Base-by-base conservation (phyloP, 1,284 basidiomycete genomes). In the Hortiboletus rubellus region DNA sequence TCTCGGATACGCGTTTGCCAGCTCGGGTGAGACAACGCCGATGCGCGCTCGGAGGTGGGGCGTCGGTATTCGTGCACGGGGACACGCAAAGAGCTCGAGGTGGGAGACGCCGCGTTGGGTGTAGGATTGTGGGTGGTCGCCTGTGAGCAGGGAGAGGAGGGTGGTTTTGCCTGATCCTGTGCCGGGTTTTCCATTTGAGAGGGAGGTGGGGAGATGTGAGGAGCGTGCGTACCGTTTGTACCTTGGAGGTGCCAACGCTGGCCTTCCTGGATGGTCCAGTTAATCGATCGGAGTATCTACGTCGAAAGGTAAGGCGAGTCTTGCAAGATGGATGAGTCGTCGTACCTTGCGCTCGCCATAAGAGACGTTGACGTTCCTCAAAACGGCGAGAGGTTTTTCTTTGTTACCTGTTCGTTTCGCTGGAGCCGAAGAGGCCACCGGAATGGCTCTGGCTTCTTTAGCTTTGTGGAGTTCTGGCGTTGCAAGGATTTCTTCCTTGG, bases 101-200 rank as follows among this genome's bases (percentile, higher is more conserved):
- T 89, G 76, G 24, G 79, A 74, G 9, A 79, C 78, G 51, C 86
- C 76, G 4, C 76, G 73, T 70, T 93, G 89, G 1, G 87, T 88
- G 75, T 89, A 98, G 0, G 95, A 96, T 61, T 93, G 92, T 0
- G 96, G 96, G 72, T 98, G 96, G 66, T 96, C 94, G 27, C 96
- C 96, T 0, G 94, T 92, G 40, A 99, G 77, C 36, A 98, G 74
- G 5, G 96, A 89, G n/a, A 98, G 80, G 1, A 98, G 84, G 0
- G 96, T 98, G 0, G 96, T 96, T 76, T 99, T 99, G 2, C 96
- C 96, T 0, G 92, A 94, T 46, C 94, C 91, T 93, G 30, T 36
- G 15, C 42, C 27, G 3, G 27, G 27, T 27, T 27, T 22, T 38
- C 44, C n/a, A 50, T 43, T 48, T 5, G 41, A 18, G 31, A 11